Evolutionary conservation across 139 green algal genomes (phyloP).

Genomic region (Raphidocelis subcapitata): DNA sequence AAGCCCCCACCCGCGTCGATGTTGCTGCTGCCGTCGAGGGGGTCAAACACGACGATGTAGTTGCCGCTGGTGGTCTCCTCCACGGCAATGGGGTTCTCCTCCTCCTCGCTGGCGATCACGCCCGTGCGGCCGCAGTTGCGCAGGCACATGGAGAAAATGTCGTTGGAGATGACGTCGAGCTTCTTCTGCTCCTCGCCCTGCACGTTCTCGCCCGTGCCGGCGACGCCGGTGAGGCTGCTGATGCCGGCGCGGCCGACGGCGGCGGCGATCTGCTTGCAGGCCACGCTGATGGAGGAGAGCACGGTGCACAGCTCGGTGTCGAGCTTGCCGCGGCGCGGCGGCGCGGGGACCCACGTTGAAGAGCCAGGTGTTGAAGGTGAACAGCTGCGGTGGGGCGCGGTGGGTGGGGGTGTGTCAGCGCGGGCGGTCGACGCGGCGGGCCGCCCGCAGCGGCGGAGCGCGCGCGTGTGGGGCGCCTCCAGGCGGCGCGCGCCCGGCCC

Average conservation of each 20-base stretch:
- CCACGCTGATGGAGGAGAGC: constrained; percentile 88
- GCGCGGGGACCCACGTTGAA: constrained; percentile 62
- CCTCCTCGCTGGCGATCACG: constrained; percentile 95
- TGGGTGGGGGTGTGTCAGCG: neutral
- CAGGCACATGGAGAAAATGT: constrained; percentile 95
- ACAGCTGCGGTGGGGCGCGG: constrained; percentile 60
- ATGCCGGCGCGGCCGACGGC: constrained; percentile 92
- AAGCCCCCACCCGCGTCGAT: constrained; percentile 82
- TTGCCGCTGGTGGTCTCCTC: constrained; percentile 95
- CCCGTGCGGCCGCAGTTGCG: constrained; percentile 74
- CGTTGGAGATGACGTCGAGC: constrained; percentile 98
- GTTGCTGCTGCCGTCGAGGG: constrained; percentile 97
- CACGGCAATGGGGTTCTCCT: constrained; percentile 93
- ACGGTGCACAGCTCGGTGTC: constrained; percentile 93
- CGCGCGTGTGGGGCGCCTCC: too few species aligned
- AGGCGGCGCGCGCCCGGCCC: too few species aligned
- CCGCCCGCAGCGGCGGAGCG: constrained; percentile 20
- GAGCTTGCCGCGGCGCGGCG: constrained; percentile 80
- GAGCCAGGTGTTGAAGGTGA: constrained; percentile 86
- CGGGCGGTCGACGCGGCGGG: too few species aligned
- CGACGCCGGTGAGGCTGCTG: constrained; percentile 88
- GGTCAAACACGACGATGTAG: constrained; percentile 98
- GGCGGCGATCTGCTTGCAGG: constrained; percentile 98
- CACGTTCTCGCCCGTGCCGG: constrained; percentile 63
- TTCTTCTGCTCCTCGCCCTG: constrained; percentile 99